Conservation (phyloP, 2,329 filamentous ascomycete genomes). For the Arthrobotrys pseudoclavata region DNA sequence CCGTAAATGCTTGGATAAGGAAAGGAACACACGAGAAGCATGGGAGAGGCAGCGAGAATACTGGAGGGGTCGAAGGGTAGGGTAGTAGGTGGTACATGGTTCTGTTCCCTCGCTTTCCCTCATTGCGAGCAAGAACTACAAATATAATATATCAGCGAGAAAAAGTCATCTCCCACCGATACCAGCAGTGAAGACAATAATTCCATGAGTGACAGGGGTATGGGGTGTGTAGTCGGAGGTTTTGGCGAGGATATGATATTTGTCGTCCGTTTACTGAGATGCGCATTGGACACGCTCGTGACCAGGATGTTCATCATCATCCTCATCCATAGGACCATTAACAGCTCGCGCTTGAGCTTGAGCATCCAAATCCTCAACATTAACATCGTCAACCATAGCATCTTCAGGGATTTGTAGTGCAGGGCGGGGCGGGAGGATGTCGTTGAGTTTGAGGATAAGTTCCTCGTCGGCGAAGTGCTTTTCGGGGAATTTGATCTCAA, state of each 20-base stretch:
- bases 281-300: constrained; percentile 88
- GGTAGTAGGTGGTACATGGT: constrained; percentile 12
- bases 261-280: constrained; percentile 76
- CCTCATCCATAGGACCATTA: constrained; percentile 80
- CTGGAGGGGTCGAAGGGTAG: neutral
- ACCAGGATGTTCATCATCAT: constrained; percentile 79
- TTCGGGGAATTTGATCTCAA: constrained; percentile 96
- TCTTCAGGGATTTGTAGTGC: constrained; percentile 77
- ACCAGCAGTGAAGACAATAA: constrained; percentile 3
- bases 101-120: neutral
- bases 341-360: constrained; percentile 76
- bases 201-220: neutral
- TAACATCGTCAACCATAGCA: constrained; percentile 86
- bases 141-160: constrained; percentile 10
- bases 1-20: constrained; percentile 38
- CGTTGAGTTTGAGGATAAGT: constrained; percentile 83
- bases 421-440: constrained; percentile 81
- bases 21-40: constrained; percentile 27
- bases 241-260: neutral
- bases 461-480: constrained; percentile 76
- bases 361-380: constrained; percentile 85
- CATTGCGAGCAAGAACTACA: constrained; percentile 12
- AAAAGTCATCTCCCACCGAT: constrained; percentile 12
- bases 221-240: neutral
- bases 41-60: constrained; percentile 7